Base-by-base conservation (phyloP, 73 alveolate genomes). In the Symbiodinium natans region DNA sequence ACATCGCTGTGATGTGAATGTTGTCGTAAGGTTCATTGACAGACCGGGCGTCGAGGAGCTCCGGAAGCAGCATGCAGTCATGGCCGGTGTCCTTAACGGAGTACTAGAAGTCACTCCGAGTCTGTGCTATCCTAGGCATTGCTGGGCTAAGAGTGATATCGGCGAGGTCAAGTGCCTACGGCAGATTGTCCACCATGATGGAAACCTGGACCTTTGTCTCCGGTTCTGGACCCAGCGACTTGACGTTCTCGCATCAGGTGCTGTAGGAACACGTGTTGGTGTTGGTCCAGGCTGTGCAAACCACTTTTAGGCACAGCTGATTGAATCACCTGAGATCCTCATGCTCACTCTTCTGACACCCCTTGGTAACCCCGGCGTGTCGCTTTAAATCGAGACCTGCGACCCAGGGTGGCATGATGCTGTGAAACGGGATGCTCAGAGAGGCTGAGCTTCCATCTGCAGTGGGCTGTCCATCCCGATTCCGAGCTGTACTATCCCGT, bases 161-260 rank as follows among this genome's bases (percentile, higher is more conserved):
- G 29, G 21, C 48, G 31, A 90, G 97, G 97, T 73, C 42, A 90
- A 90, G 97, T 90, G 97, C 80, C 39, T 90, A 31, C 43, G 85
- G 25, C 87, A 90, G 88, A 90, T 90, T 85, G 97, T 90, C 41
- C 97, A 90, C 52, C 97, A 90, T 85, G 97, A 90, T 41, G 97
- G 97, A n/a, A 71, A 90, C 46, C 89, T 90, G 97, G 97, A 90
- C 54, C 97, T 90, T 1, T 90, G 80, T 46, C 88, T 90, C 9
- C 87, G 88, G 89, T 63, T 41, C 80, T 10, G 11, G 15, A 11
- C 33, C 33, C 31, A 34, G 34, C 27, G 38, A 13, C 56, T 40
- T 41, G 8, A 6, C 77, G 33, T 25, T 13, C 77, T 59, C 63
- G 63, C 17, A 17, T 17, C 63, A 48, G 8, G 63, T 48, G 23